phyloP scores from a whole-genome alignment of 495 filamentous ascomycete species.

The Apodospora peruviana region DNA sequence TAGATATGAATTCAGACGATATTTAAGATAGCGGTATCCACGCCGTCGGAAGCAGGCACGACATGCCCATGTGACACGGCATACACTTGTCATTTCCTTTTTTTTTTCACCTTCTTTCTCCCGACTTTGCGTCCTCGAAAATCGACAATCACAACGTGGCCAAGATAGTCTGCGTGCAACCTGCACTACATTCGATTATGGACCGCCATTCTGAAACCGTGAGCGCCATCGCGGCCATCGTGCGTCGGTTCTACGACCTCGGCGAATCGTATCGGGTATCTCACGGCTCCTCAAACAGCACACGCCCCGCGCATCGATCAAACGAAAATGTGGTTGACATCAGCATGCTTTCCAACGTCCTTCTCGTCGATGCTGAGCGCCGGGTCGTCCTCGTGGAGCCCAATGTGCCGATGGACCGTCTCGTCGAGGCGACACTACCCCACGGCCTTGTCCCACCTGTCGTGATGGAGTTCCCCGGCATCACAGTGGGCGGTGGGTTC shows the following conservation, averaged over 20 bases:
- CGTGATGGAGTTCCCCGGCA: conserved; percentile 61
- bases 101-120: too few species aligned
- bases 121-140: too few species aligned
- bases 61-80: too few species aligned
- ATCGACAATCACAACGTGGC: too few species aligned
- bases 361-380: conserved; percentile 40
- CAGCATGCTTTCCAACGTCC: conserved; percentile 44
- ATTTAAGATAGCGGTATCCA: too few species aligned
- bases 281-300: conserved; percentile 73
- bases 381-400: conserved; percentile 54
- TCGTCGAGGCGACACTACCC: conserved; percentile 47
- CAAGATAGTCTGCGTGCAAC: too few species aligned
- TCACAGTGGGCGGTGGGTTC: conserved; percentile 61
- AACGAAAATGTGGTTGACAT: conserved; percentile 50
- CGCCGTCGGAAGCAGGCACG: too few species aligned
- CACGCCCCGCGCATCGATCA: conserved; percentile 35
- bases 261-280: conserved; percentile 59
- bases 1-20: too few species aligned
- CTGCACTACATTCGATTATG: too few species aligned
- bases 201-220: not conserved
- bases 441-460: conserved; percentile 51
- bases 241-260: not conserved
- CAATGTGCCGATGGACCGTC: conserved; percentile 58
- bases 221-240: not conserved
- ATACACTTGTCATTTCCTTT: too few species aligned